Evolutionary conservation across 768 basidiomycete genomes (phyloP).

Genomic region (Phylloporus arenicola): DNA sequence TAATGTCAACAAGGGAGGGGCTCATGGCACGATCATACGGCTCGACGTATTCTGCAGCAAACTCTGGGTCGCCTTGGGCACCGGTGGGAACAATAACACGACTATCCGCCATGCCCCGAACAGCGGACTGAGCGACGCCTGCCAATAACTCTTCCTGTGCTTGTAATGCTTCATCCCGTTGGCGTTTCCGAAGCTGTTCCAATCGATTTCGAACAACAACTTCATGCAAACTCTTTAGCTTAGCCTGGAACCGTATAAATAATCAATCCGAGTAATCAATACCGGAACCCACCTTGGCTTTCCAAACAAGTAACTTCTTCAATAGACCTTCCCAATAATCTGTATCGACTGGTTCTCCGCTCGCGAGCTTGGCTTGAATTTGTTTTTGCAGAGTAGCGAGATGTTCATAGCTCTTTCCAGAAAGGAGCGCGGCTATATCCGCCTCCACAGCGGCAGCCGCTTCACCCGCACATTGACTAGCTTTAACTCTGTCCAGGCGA

Average conservation of each 20-base stretch:
- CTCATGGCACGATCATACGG: conserved; percentile 85
- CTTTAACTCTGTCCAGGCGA: conserved; percentile 70
- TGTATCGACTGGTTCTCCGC: conserved; percentile 91
- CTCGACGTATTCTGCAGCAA: conserved; percentile 60
- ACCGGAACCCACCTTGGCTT: conserved; percentile 68
- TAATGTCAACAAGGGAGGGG: conserved; percentile 69
- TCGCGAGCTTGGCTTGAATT: conserved; percentile 82
- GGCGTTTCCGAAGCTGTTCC: conserved; percentile 91
- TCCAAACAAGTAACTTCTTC: conserved; percentile 92
- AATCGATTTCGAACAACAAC: conserved; percentile 94
- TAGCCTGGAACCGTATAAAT: conserved; percentile 53
- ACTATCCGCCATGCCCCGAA: conserved; percentile 35
- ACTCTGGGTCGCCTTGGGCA: conserved; percentile 33
- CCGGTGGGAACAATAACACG: conserved; percentile 34
- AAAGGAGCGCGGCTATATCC: conserved; percentile 75
- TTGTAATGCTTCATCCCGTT: conserved; percentile 91
- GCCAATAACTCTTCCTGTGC: conserved; percentile 88
- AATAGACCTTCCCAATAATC: conserved; percentile 97
- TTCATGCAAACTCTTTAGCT: conserved; percentile 88
- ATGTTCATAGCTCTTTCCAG: conserved; percentile 83
- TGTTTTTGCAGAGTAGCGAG: conserved; percentile 76
- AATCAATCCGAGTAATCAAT: neutral
- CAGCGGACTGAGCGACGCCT: conserved; percentile 62
- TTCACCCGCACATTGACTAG: conserved; percentile 54
- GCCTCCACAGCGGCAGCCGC: conserved; percentile 76